A percentile compares a stretch with the other conserved stretches of the same genome.
phyloP scores from a whole-genome alignment of 1,284 basidiomycete species.

The Tilletia horrida region DNA sequence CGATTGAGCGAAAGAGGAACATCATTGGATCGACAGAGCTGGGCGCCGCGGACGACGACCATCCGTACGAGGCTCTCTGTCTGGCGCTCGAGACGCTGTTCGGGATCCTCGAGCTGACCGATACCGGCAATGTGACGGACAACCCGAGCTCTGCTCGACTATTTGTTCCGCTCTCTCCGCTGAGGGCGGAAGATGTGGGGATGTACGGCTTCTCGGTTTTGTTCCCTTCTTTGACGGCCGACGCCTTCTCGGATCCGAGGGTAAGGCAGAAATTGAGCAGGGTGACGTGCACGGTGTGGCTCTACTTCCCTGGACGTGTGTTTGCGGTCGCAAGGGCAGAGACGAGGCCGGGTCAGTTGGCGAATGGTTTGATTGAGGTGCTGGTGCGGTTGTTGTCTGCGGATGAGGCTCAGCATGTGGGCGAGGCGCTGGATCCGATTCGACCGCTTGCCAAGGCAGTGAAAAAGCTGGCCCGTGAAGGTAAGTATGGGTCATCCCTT shows the following conservation, averaged over 20 bases:
- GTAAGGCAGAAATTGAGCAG: slow-evolving; percentile 28
- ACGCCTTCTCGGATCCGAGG: slow-evolving; percentile 31
- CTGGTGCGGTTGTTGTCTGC: not conserved
- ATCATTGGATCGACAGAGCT: slow-evolving; percentile 15
- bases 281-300: slow-evolving; percentile 27
- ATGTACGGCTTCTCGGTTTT: slow-evolving; percentile 35
- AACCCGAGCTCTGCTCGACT: slow-evolving; percentile 22
- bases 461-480: not conserved
- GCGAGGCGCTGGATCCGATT: not conserved
- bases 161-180: slow-evolving; percentile 21
- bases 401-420: not conserved
- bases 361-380: not conserved
- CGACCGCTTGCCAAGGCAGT: slow-evolving; percentile 9
- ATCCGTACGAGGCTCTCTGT: slow-evolving; percentile 38
- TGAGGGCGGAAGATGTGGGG: slow-evolving; percentile 34
- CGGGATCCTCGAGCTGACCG: slow-evolving; percentile 29
- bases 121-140: slow-evolving; percentile 27
- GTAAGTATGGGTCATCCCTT: not conserved
- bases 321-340: slow-evolving; percentile 22
- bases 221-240: slow-evolving; percentile 24
- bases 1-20: slow-evolving; percentile 24
- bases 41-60: slow-evolving; percentile 32
- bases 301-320: slow-evolving; percentile 27
- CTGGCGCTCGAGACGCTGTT: slow-evolving; percentile 31
- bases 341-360: slow-evolving; percentile 5